Percentiles rank a stretch among this genome's conserved stretches.
phyloP scores from a whole-genome alignment of 2,329 filamentous ascomycete species.

The Hymenoscyphus salicellus region DNA sequence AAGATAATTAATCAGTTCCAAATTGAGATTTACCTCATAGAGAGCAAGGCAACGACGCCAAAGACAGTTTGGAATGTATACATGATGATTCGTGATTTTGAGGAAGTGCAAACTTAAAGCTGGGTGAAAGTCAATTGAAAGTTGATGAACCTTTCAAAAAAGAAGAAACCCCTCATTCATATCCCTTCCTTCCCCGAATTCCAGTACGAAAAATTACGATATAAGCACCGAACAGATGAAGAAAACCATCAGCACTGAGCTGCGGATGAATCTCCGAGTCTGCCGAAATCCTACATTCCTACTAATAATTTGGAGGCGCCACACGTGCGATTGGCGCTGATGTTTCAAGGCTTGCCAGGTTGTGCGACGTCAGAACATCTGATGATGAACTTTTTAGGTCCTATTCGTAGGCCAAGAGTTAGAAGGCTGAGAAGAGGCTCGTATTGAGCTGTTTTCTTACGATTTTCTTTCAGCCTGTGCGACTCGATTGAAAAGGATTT shows the following conservation, averaged over 20 bases:
- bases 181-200: neutral
- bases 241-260: neutral
- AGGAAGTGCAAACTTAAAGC: neutral
- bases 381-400: neutral
- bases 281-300: neutral
- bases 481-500: neutral
- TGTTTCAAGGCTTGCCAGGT: neutral
- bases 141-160: neutral
- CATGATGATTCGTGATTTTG: neutral
- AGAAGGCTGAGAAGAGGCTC: neutral
- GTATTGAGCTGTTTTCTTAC: neutral
- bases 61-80: neutral
- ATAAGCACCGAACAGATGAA: neutral
- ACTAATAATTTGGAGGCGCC: neutral
- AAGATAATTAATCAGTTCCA: neutral
- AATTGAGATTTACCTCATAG: neutral
- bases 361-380: neutral
- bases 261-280: neutral
- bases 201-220: neutral
- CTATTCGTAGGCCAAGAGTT: neutral
- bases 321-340: conserved; percentile 2
- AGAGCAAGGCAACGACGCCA: neutral
- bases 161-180: neutral
- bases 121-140: neutral
- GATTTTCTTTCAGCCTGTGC: neutral